These are phyloP conservation scores for Nakaseomyces kungkrabaensis DNA, from an alignment of 1,139 yeast species.

Conservation along the genomic window DNA sequence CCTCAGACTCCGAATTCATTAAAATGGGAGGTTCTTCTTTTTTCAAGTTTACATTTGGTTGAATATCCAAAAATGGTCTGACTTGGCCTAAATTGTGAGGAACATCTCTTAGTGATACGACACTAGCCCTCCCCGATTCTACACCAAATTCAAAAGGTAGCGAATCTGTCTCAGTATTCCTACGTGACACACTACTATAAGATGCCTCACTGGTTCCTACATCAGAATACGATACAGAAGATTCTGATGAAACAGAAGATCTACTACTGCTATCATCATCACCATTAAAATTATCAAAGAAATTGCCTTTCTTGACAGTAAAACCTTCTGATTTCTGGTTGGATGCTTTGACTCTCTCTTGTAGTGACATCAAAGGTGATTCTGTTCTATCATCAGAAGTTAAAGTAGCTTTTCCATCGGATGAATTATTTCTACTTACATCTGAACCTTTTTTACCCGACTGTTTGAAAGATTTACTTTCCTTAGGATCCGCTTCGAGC, in stretches of 20 bases:
- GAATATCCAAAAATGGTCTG: constrained; percentile 10
- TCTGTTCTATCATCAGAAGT: background rate
- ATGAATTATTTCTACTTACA: background rate
- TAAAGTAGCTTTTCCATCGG: background rate
- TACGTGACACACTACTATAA: constrained; percentile 7
- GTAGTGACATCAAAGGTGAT: constrained; percentile 5
- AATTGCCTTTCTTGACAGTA: constrained; percentile 15
- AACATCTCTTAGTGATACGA: constrained; percentile 18
- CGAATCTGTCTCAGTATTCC: constrained; percentile 20
- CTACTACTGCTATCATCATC: constrained; percentile 8
- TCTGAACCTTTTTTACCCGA: background rate
- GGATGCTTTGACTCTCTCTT: constrained; percentile 4
- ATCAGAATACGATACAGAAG: constrained; percentile 7
- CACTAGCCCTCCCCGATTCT: constrained; percentile 21
- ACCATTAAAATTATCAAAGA: constrained; percentile 15
- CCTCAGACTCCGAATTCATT: background rate
- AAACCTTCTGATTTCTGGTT: constrained; percentile 5
- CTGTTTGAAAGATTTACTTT: background rate
- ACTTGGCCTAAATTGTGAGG: constrained; percentile 11
- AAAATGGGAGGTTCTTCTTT: background rate
- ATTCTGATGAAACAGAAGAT: constrained; percentile 11
- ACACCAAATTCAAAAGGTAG: constrained; percentile 23
- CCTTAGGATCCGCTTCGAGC: background rate
- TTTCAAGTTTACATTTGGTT: constrained; percentile 3
- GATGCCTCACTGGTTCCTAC: background rate